A percentile compares a stretch with the other conserved stretches of the same genome.
phyloP scores from a whole-genome alignment of 768 basidiomycete genomes.

The Pisolithus marmoratus region DNA sequence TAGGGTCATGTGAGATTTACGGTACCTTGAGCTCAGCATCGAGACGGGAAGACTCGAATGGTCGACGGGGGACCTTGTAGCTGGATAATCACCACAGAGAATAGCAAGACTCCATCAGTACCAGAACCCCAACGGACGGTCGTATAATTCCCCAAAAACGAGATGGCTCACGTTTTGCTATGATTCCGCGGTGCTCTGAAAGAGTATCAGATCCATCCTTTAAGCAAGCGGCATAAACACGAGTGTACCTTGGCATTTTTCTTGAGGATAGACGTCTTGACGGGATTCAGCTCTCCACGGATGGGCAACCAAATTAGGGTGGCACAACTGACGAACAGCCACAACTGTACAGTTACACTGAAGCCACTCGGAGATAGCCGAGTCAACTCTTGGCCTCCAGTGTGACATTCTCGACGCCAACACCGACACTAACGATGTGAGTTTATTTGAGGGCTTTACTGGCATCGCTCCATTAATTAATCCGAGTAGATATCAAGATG shows the following conservation, averaged over 20 bases:
- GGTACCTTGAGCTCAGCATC: constrained; percentile 97
- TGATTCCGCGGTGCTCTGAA: constrained; percentile 91
- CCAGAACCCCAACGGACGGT: constrained; percentile 67
- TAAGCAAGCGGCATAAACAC: not conserved
- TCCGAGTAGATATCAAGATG: constrained; percentile 66
- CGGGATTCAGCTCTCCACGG: constrained; percentile 17
- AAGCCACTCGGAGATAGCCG: constrained; percentile 67
- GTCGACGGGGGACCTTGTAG: constrained; percentile 98
- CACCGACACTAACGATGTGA: constrained; percentile 37
- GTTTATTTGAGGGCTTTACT: constrained; percentile 19
- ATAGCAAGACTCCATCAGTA: constrained; percentile 63
- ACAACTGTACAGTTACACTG: constrained; percentile 61
- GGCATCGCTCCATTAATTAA: constrained; percentile 11
- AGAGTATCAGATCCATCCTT: constrained; percentile 29
- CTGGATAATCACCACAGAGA: constrained; percentile 54
- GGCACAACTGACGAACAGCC: constrained; percentile 34
- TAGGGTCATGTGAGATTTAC: not conserved
- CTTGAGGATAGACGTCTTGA: constrained; percentile 43
- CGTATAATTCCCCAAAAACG: constrained; percentile 29
- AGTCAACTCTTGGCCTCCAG: constrained; percentile 23
- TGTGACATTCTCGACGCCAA: constrained; percentile 39
- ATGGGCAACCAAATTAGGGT: constrained; percentile 26
- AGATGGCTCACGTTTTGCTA: constrained; percentile 81
- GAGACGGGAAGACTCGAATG: constrained; percentile 96
- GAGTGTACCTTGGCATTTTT: constrained; percentile 78